phyloP scores from a whole-genome alignment of 495 filamentous ascomycete genomes.

The Penicillium nucicola region DNA sequence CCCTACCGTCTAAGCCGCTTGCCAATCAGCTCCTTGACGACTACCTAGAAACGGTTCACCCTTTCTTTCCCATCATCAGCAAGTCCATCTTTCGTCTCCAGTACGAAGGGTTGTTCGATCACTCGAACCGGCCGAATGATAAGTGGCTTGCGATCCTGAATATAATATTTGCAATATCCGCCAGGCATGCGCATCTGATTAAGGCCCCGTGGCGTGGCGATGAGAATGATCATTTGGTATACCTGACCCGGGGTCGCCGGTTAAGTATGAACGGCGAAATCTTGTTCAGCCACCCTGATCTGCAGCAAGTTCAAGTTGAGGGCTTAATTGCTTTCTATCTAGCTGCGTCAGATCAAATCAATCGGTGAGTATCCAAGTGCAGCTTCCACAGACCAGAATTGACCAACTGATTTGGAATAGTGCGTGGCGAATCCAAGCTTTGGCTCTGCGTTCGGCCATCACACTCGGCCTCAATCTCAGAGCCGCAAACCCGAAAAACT shows the following conservation, averaged over 20 bases:
- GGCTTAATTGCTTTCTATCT: constrained; percentile 62
- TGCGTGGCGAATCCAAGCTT: constrained; percentile 60
- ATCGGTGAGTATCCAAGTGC: constrained; percentile 44
- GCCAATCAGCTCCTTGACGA: constrained; percentile 54
- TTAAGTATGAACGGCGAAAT: constrained; percentile 53
- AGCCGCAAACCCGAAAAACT: constrained; percentile 48
- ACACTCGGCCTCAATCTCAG: constrained; percentile 63
- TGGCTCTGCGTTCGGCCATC: constrained; percentile 59
- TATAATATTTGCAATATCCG: constrained; percentile 62
- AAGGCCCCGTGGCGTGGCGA: constrained; percentile 47
- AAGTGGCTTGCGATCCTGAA: constrained; percentile 65
- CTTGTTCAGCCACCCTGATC: constrained; percentile 54
- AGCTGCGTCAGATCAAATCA: constrained; percentile 58
- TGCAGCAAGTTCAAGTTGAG: constrained; percentile 60
- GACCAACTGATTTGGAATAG: constrained; percentile 29
- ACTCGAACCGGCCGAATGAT: constrained; percentile 35
- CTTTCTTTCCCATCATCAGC: constrained; percentile 59
- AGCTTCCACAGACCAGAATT: neutral
- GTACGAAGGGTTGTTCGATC: constrained; percentile 43
- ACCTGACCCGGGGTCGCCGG: constrained; percentile 57
- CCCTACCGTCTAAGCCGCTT: constrained; percentile 47
- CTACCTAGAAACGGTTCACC: constrained; percentile 59
- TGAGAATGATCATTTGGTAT: constrained; percentile 44
- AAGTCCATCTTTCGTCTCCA: constrained; percentile 43
- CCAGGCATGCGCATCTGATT: constrained; percentile 55